Percentiles rank a stretch among this genome's conserved stretches.
Conservation (phyloP, 2,329 filamentous ascomycete species). For the Cordyceps sp. region DNA sequence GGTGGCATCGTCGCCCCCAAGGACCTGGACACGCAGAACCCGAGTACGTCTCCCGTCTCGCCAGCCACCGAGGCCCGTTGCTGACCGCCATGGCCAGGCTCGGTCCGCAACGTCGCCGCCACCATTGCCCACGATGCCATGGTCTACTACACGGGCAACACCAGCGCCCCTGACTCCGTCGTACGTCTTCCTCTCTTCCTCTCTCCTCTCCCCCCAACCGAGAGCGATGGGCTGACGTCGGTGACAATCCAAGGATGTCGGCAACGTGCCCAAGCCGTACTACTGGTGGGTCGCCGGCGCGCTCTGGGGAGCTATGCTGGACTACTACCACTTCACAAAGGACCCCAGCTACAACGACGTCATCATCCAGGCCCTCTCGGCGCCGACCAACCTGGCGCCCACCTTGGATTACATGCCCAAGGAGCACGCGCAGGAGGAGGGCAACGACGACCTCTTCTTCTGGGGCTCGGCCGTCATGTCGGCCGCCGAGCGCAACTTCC, state of each 20-base stretch:
- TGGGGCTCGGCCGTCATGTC: constrained; percentile 54
- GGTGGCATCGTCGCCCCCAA: constrained; percentile 16
- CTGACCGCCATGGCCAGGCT: constrained; percentile 24
- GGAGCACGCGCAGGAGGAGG: constrained; percentile 39
- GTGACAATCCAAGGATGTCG: constrained; percentile 33
- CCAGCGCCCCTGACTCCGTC: constrained; percentile 26
- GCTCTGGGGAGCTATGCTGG: constrained; percentile 49
- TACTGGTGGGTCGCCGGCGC: constrained; percentile 55
- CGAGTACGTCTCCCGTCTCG: constrained; percentile 12
- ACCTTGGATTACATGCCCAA: constrained; percentile 43
- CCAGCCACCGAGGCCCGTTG: constrained; percentile 3
- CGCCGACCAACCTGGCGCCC: constrained; percentile 36
- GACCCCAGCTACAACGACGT: constrained; percentile 45
- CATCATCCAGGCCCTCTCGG: constrained; percentile 40
- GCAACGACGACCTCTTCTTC: constrained; percentile 62
- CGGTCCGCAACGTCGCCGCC: constrained; percentile 43
- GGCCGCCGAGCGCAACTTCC: constrained; percentile 52
- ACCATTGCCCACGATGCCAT: constrained; percentile 44
- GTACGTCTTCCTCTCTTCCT: constrained; percentile 11
- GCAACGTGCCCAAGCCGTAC: constrained; percentile 47
- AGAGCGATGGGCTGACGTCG: constrained; percentile 3
- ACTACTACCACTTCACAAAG: constrained; percentile 51
- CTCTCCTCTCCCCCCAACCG: too few relatives aligned
- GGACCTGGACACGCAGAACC: constrained; percentile 20
- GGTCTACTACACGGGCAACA: constrained; percentile 47